Percentiles rank a stretch among this genome's conserved stretches.
phyloP scores from a whole-genome alignment of 106 monocot species.

The Cymbidium sinense region DNA sequence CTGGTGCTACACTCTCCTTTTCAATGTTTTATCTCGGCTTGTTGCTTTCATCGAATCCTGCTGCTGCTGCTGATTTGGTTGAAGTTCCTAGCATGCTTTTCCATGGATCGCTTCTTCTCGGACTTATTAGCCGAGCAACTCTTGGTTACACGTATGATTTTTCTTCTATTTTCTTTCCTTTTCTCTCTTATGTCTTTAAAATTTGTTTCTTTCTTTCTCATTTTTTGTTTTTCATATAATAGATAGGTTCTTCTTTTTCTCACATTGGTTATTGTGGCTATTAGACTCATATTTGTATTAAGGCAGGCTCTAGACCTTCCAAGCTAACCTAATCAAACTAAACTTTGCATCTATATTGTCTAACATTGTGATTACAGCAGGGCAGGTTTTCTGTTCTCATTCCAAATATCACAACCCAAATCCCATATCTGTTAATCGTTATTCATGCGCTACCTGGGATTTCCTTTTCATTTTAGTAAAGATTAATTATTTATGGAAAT shows the following conservation, averaged over 20 bases:
- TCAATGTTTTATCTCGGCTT: conserved; percentile 91
- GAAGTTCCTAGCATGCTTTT: conserved; percentile 86
- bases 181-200: not conserved
- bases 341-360: not conserved
- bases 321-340: not conserved
- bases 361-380: too few relatives aligned
- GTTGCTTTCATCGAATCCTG: conserved; percentile 73
- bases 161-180: conserved; percentile 4
- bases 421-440: too few relatives aligned
- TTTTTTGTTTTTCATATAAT: not conserved
- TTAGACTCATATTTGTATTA: not conserved
- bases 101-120: conserved; percentile 94
- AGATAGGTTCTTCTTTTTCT: not conserved
- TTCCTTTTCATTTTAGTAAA: too few relatives aligned
- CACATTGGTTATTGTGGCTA: not conserved
- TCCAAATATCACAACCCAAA: too few relatives aligned
- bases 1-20: conserved; percentile 88
- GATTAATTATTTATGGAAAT: too few relatives aligned
- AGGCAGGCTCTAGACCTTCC: not conserved
- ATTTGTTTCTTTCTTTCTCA: not conserved
- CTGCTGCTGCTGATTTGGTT: conserved; percentile 62
- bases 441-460: too few relatives aligned
- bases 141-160: conserved; percentile 85
- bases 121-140: conserved; percentile 80
- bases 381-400: too few relatives aligned